Percentiles rank a stretch among this genome's conserved stretches.
These are phyloP conservation scores for Stereocaulon alpinum DNA, from an alignment of 495 filamentous ascomycete species.

Conservation along the genomic window DNA sequence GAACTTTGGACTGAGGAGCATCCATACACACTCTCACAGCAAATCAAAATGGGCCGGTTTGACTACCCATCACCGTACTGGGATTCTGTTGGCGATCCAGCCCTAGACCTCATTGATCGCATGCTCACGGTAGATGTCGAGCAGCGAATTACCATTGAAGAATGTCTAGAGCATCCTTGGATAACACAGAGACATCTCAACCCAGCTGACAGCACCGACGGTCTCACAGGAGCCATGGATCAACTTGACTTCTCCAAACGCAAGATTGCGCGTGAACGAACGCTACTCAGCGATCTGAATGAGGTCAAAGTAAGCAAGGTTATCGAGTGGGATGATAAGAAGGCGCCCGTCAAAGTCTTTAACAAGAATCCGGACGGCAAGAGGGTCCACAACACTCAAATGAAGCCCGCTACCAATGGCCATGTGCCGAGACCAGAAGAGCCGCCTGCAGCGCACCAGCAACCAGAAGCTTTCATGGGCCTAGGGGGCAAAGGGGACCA, in stretches of 20 bases:
- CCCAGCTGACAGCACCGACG: slow-evolving; percentile 81
- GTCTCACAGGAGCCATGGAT: slow-evolving; percentile 70
- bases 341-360: slow-evolving; percentile 61
- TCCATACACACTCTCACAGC: slow-evolving; percentile 77
- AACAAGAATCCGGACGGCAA: slow-evolving; percentile 58
- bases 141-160: slow-evolving; percentile 74
- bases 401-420: slow-evolving; percentile 11
- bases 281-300: slow-evolving; percentile 73
- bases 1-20: slow-evolving; percentile 70
- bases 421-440: slow-evolving; percentile 33
- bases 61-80: slow-evolving; percentile 97
- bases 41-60: slow-evolving; percentile 81
- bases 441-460: slow-evolving; percentile 52
- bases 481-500: slow-evolving; percentile 79
- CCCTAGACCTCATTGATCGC: slow-evolving; percentile 84
- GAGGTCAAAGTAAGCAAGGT: slow-evolving; percentile 59
- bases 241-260: slow-evolving; percentile 76
- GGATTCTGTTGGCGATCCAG: slow-evolving; percentile 84
- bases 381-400: slow-evolving; percentile 27
- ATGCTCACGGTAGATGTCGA: slow-evolving; percentile 88
- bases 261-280: slow-evolving; percentile 70
- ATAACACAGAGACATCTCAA: slow-evolving; percentile 46
- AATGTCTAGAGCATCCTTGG: slow-evolving; percentile 91
- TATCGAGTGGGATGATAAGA: slow-evolving; percentile 40
- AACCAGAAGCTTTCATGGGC: slow-evolving; percentile 64